Base-by-base conservation (phyloP, 208 protist genomes). In the Leishmania aethiopica region DNA sequence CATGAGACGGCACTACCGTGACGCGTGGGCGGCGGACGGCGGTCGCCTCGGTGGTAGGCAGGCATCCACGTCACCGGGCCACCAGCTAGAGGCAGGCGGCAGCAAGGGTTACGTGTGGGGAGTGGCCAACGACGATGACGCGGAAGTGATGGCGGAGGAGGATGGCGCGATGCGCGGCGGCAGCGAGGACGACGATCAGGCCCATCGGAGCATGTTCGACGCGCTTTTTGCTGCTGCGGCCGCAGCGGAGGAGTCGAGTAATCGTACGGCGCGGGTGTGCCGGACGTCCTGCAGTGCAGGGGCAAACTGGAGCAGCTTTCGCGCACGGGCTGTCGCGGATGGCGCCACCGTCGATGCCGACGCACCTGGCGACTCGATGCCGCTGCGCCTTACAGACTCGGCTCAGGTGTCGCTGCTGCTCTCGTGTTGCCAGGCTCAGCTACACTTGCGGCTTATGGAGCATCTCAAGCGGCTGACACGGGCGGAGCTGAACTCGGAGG, bases 401-500 rank as follows among this genome's bases (percentile, higher is more conserved):
- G 78, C 78, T 17, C 83, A 86, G 57, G 83, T 86, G 45, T 17
- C 83, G 7, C 51, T 86, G 19, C 59, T 86, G 62, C 83, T 86
- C 45, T 86, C 83, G 45, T 86, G 83, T 70, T 86, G 83, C 67
- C 83, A 86, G 67, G 76, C 83, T n/a, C 83, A 86, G 83, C 78
- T 83, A 42, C 78, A 86, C 35, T 79, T 86, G 2, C 83, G 83
- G 15, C 69, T 86, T 32, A 25, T 80, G 78, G 75, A 79, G 70
- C 84, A 87, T 40, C 79, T 84, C 57, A 75, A 72, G 76, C 57
- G 70, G 6, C 79, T 87, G 32, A 45, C 64, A 4, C 75, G 35
- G n/a, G 47, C 53, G 42, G 83, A 86, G 75, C 49, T 86, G 53
- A 55, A 83, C 53, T 19, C 47, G n/a, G 83, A 37, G 40, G 55